Conservation (phyloP, 306 rosid genomes). For the Citrullus colocynthis region DNA sequence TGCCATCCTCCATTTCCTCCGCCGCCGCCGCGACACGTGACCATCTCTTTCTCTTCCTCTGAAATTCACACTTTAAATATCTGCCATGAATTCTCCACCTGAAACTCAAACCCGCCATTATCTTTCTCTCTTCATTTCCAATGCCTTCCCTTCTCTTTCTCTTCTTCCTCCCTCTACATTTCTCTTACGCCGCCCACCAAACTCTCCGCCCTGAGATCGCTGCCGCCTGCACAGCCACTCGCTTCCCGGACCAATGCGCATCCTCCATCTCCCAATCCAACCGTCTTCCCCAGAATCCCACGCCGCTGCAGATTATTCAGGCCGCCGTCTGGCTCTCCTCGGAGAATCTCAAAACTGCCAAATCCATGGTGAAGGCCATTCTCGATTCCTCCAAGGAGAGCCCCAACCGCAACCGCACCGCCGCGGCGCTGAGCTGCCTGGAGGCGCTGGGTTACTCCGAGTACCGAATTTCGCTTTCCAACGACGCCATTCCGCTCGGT, state of each 20-base stretch:
- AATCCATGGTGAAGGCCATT: constrained; percentile 37
- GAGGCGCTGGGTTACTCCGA: constrained; percentile 31
- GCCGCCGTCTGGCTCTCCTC: constrained; percentile 31
- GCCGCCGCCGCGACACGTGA: background rate
- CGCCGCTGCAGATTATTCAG: constrained; percentile 33
- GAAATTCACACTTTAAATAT: background rate
- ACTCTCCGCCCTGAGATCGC: background rate
- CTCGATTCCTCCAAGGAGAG: constrained; percentile 24
- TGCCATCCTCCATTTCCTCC: background rate
- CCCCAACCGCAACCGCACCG: constrained; percentile 41
- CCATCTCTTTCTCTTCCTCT: background rate
- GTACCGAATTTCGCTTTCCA: constrained; percentile 36
- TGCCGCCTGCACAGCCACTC: constrained; percentile 63
- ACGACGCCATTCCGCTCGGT: constrained; percentile 27
- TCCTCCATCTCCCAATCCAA: constrained; percentile 23
- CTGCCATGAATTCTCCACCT: background rate
- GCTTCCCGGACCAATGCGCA: constrained; percentile 45
- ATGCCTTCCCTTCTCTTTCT: constrained; percentile 42
- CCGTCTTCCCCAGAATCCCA: constrained; percentile 19
- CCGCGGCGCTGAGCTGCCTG: constrained; percentile 45
- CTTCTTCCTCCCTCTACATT: constrained; percentile 25
- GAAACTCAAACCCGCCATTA: background rate
- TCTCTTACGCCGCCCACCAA: constrained; percentile 31
- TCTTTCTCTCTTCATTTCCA: constrained; percentile 15
- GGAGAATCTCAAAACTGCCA: constrained; percentile 43